Evolutionary conservation across 306 rosid species (phyloP).

Genomic region (Vachellia collinsii): DNA sequence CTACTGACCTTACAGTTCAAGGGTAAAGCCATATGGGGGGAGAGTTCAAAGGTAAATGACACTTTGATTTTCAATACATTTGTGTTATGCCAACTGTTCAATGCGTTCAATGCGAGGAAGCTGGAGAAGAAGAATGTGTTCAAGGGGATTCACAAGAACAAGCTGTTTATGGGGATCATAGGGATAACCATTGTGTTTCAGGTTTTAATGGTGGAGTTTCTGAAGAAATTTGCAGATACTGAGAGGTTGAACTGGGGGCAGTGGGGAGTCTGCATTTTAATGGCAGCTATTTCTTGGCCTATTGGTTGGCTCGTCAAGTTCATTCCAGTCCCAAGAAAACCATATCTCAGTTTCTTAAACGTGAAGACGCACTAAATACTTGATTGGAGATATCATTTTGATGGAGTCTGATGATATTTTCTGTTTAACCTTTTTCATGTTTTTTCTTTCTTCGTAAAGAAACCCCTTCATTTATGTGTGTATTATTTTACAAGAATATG

Average conservation of each 20-base stretch:
- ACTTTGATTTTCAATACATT: not conserved
- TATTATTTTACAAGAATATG: no score
- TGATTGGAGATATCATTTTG: no score
- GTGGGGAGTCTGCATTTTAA: conserved; percentile 21
- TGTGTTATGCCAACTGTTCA: conserved; percentile 8
- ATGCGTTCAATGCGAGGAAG: conserved; percentile 40
- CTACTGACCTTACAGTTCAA: conserved; percentile 24
- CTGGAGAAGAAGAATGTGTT: conserved; percentile 39
- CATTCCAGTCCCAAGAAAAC: no score
- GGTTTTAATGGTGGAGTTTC: conserved; percentile 31
- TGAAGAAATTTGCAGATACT: conserved; percentile 33
- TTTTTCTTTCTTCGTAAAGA: no score
- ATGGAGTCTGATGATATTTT: no score
- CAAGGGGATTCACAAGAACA: conserved; percentile 34
- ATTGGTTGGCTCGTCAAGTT: conserved; percentile 24
- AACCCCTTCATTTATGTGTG: no score
- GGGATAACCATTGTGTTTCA: conserved; percentile 27
- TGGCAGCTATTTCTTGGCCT: conserved; percentile 31
- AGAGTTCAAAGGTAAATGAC: not conserved
- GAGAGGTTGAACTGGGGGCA: conserved; percentile 35
- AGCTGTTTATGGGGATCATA: conserved; percentile 28
- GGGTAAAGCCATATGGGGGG: conserved; percentile 24
- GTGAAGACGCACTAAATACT: no score
- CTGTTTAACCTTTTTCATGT: no score
- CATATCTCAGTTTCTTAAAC: no score